Evolutionary conservation across 2,329 filamentous ascomycete species (phyloP).

Genomic region (Rhinocladiella similis): DNA sequence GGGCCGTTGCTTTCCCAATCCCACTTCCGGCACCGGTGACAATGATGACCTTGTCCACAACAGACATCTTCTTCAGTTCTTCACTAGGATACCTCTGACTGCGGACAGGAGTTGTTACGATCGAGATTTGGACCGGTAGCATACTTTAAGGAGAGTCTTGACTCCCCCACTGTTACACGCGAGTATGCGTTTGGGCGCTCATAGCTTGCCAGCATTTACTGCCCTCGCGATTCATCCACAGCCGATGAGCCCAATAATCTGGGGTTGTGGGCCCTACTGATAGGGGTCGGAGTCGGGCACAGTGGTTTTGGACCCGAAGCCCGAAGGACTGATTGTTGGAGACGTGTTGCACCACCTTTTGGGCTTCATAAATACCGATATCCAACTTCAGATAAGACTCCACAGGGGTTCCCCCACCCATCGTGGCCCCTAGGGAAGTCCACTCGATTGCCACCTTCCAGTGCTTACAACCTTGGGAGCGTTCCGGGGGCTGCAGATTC

Average conservation of each 20-base stretch:
- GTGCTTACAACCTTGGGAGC: neutral
- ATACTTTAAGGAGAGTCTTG: neutral
- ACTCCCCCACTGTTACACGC: neutral
- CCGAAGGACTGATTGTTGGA: neutral
- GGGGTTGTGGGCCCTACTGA: neutral
- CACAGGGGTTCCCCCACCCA: neutral
- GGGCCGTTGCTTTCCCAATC: conserved; percentile 51
- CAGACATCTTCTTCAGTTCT: conserved; percentile 1
- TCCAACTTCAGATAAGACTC: neutral
- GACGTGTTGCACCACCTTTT: neutral
- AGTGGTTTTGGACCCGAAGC: neutral
- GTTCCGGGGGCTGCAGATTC: neutral
- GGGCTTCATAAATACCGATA: neutral
- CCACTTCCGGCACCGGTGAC: conserved; percentile 39
- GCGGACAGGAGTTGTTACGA: neutral
- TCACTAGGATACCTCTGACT: neutral
- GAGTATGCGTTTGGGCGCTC: neutral
- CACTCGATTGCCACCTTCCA: neutral
- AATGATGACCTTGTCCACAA: conserved; percentile 6
- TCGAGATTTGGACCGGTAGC: neutral
- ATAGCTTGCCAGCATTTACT: neutral
- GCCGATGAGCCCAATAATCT: neutral
- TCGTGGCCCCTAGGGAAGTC: neutral
- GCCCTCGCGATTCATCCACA: neutral
- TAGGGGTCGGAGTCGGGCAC: neutral